Evolutionary conservation across 164 flowering plant genomes (phyloP), one percentile per base, ranked within the genome.

Genomic region (Taxillus chinensis): DNA sequence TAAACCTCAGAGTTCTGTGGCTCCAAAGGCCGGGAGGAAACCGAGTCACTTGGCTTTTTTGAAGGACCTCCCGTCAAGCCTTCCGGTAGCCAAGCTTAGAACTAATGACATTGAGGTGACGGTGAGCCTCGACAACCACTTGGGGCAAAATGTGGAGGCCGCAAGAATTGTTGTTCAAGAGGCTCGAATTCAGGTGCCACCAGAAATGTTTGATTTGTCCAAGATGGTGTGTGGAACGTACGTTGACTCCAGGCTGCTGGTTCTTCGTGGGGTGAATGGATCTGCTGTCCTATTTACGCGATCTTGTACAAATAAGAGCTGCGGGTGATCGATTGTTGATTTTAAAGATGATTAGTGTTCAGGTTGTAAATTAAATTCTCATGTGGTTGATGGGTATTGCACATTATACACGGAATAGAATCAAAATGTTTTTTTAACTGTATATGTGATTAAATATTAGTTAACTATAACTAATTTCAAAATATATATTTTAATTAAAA

Each of bases 161-260:
- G 90, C 90, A 11, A 70, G 71, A 39, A 69, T 72, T 7, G 79
- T 83, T 3, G 55, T 86, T 49, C 76, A 65, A 50, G 98, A 92
- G 70, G 80, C 86, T 14, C 72, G 92, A 13, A 74, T 68, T 14
- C 95, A 87, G 73, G 38, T 87, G 8, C 95, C 95, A 0, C 88
- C 92, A 0, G 96, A 89, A 69, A 80, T 87, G 83, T 92, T 92
- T 64, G 98, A 92, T 74, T 50, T 89, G 61, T 82, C 96, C 2
- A 86, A 79, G 59, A 60, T 92, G 50, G 83, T 87, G 2, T 92
- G 96, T 64, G 96, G 95, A 14, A 89, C 96, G 3, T 92, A 79
- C 60, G 68, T 83, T 0, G 98, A 92, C 73, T 64, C 84, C 13
- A 83, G 98, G 77, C 70, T 89, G 69, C 78, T 89, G 38, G 80